These are phyloP conservation scores for Cutaneotrichosporon sp. DNA, from an alignment of 1,284 basidiomycete genomes.

Conservation along the genomic window DNA sequence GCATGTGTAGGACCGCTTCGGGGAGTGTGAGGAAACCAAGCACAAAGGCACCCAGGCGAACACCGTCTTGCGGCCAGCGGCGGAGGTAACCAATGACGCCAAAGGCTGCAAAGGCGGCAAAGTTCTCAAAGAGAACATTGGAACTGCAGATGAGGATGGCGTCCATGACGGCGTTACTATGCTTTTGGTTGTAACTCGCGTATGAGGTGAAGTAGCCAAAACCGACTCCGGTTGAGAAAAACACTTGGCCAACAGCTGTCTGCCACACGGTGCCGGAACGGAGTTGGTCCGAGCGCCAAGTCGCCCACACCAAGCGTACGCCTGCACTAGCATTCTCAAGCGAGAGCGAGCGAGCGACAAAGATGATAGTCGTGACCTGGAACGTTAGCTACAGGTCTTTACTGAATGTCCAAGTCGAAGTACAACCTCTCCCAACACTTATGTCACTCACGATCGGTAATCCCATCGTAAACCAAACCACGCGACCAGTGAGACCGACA, in stretches of 20 bases:
- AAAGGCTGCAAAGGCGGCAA: slow-evolving; percentile 30
- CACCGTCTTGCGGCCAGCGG: slow-evolving; percentile 30
- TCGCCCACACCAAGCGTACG: slow-evolving; percentile 30
- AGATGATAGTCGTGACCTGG: slow-evolving; percentile 28
- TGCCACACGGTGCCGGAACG: slow-evolving; percentile 27
- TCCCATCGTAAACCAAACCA: slow-evolving; percentile 35
- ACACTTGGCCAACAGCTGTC: slow-evolving; percentile 32
- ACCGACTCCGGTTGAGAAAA: slow-evolving; percentile 34
- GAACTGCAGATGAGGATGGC: slow-evolving; percentile 26
- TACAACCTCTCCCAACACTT: not conserved
- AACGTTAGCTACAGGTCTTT: not conserved
- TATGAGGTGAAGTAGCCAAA: slow-evolving; percentile 35
- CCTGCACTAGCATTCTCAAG: slow-evolving; percentile 29
- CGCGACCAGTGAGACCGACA: slow-evolving; percentile 30
- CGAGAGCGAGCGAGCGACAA: slow-evolving; percentile 28
- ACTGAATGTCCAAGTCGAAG: not conserved
- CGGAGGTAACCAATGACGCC: slow-evolving; percentile 30
- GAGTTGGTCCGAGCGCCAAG: slow-evolving; percentile 25
- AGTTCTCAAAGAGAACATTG: slow-evolving; percentile 34
- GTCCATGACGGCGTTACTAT: slow-evolving; percentile 36
- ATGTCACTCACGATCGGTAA: slow-evolving; percentile 27
- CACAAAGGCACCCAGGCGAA: slow-evolving; percentile 40
- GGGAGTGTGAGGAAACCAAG: slow-evolving; percentile 36
- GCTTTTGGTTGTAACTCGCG: slow-evolving; percentile 32
- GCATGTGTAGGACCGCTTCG: slow-evolving; percentile 33